Base-by-base conservation (phyloP, 768 basidiomycete species). In the Suillus hirtellus region DNA sequence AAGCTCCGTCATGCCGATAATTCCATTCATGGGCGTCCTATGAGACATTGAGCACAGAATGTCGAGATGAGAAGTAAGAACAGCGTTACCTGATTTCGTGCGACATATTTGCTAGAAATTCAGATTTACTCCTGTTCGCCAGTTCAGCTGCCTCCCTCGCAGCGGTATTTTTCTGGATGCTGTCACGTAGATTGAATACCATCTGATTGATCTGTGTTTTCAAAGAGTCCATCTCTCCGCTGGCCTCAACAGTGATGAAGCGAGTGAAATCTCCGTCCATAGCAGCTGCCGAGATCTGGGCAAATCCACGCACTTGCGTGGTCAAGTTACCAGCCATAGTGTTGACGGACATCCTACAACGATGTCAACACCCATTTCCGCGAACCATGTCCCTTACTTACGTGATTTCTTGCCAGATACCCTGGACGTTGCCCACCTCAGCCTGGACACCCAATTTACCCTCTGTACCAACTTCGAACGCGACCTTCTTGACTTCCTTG, bases 201-300 rank as follows among this genome's bases (percentile, higher is more conserved):
- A 99, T 99, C 77, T 97, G 93, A 70, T 96, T 96, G 81, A 96
- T 96, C 78, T 96, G 96, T 1, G 95, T 97, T 84, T 99, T 99
- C 79, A 99, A 84, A 55, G 93, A 95, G 77, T 99, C 96, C 97
- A 99, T 99, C 77, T 99, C 97, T 59, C 97, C 97, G 65, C 87
- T 90, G 1, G 97, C 97, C 71, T 99, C 96, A 71, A 99, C 97
- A 34, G 97, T 99, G 80, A 99, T 98, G 83, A 99, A 99, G 19
- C 95, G 87, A 27, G 95, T 96, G 77, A 98, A 98, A 77, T 99
- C 97, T 65, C 97, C 96, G 71, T 98, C 97, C 83, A 96, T 98
- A 15, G 97, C 97, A 0, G 97, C 96, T 0, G 96, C 96, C 1
- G 94, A 96, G 69, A 99, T 99, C 76, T 99, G 97, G 2, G 96